phyloP scores from a whole-genome alignment of 257 asterid species.

The Solanum tarijense region DNA sequence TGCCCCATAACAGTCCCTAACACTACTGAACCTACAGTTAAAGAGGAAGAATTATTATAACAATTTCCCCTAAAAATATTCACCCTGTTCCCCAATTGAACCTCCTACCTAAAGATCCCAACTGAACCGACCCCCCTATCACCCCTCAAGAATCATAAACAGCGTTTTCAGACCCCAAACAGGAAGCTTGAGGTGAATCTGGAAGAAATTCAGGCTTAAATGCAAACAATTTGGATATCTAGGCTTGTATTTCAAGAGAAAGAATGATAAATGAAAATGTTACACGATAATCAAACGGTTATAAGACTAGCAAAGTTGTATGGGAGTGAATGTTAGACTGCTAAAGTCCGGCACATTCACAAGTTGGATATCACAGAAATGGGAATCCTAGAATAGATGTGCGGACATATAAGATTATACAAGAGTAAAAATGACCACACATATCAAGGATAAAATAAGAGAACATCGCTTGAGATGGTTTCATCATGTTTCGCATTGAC shows the following conservation, averaged over 20 bases:
- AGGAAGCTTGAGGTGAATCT: not conserved
- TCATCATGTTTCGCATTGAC: not conserved
- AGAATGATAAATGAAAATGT: not conserved
- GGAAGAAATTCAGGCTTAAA: not conserved
- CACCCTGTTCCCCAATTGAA: too few species aligned
- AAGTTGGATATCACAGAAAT: not conserved
- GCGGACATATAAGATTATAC: not conserved
- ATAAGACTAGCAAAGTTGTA: not conserved
- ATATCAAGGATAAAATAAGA: not conserved
- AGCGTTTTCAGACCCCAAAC: not conserved
- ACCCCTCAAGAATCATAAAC: too few species aligned
- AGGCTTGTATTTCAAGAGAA: not conserved
- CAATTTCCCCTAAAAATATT: too few species aligned
- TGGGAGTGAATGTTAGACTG: not conserved
- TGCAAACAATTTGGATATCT: not conserved
- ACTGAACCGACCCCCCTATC: too few species aligned
- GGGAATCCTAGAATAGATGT: not conserved
- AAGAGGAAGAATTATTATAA: too few species aligned
- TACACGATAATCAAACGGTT: not conserved
- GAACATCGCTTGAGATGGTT: not conserved
- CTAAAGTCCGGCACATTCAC: not conserved
- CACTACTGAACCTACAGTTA: too few species aligned
- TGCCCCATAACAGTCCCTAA: too few species aligned
- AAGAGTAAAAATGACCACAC: not conserved
- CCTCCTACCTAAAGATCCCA: too few species aligned